Percentiles rank a stretch among this genome's conserved stretches.
These are phyloP conservation scores for Magnolia officinalis DNA, from an alignment of 164 flowering plant genomes.

Conservation along the genomic window DNA sequence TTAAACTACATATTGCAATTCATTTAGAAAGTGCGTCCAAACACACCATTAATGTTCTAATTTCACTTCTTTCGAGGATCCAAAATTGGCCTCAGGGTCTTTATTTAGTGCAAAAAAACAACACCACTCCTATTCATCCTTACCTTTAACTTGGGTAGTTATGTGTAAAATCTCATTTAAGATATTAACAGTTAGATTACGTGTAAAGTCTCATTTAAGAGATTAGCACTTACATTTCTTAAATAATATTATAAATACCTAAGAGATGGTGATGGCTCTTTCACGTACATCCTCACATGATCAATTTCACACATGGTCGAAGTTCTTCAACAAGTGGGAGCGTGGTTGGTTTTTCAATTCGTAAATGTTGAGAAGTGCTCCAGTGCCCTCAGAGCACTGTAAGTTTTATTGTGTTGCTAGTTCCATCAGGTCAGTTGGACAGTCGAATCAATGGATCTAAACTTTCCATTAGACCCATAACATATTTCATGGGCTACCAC, in stretches of 20 bases:
- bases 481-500: neutral
- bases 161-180: too few relatives aligned
- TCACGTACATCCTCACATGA: neutral
- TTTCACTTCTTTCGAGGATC: neutral
- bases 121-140: too few relatives aligned
- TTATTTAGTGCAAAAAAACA: too few relatives aligned
- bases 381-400: too few relatives aligned
- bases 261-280: neutral
- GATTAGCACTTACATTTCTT: too few relatives aligned
- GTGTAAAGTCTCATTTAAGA: too few relatives aligned
- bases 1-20: neutral
- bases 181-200: too few relatives aligned
- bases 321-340: neutral
- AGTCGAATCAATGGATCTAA: neutral
- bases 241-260: too few relatives aligned
- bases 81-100: neutral
- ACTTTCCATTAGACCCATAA: neutral
- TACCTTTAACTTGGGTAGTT: too few relatives aligned
- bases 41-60: too few relatives aligned
- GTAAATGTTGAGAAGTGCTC: too few relatives aligned
- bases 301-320: neutral
- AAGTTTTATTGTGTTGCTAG: too few relatives aligned
- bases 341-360: neutral
- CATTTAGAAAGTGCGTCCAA: neutral
- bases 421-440: neutral